Conservation (phyloP, 176 grass and related monocot species). For the Sorghum bicolor region DNA sequence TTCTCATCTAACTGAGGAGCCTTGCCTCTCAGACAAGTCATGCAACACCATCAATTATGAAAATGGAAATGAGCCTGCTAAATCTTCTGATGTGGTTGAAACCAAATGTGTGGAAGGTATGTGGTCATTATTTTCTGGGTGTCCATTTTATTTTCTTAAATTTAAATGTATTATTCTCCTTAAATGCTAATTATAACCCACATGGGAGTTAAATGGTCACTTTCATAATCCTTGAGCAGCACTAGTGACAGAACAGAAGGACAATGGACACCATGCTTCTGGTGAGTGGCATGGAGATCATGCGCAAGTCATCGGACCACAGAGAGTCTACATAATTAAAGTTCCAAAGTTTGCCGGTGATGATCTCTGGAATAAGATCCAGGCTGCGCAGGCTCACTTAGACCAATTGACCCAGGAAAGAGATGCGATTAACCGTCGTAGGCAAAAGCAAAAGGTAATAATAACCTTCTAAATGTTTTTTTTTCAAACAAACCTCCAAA, state of each 20-base stretch:
- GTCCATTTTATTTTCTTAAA: not conserved
- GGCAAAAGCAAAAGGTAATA: conserved; percentile 76
- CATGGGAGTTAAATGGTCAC: conserved; percentile 8
- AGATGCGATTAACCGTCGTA: conserved; percentile 60
- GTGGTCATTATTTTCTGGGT: conserved; percentile 13
- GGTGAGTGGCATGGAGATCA: conserved; percentile 27
- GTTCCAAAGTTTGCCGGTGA: conserved; percentile 67
- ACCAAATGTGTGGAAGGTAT: conserved; percentile 46
- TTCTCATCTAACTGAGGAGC: not conserved
- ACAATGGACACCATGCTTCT: conserved; percentile 13
- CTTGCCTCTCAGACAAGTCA: conserved; percentile 8
- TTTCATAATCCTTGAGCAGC: conserved; percentile 35
- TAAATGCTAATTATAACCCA: conserved; percentile 24
- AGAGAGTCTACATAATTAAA: conserved; percentile 48
- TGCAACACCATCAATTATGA: conserved; percentile 1
- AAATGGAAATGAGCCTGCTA: conserved; percentile 25
- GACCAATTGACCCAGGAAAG: conserved; percentile 66
- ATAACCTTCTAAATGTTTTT: not conserved
- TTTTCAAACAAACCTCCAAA: conserved; percentile 2
- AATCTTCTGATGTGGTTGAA: conserved; percentile 40
- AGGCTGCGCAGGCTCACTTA: conserved; percentile 53
- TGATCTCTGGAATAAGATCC: conserved; percentile 58
- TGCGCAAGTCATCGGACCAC: conserved; percentile 22
- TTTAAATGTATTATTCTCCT: conserved; percentile 1
- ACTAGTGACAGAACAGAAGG: conserved; percentile 29